Conservation (phyloP, 345 rosid species). For the Populus tremula region DNA sequence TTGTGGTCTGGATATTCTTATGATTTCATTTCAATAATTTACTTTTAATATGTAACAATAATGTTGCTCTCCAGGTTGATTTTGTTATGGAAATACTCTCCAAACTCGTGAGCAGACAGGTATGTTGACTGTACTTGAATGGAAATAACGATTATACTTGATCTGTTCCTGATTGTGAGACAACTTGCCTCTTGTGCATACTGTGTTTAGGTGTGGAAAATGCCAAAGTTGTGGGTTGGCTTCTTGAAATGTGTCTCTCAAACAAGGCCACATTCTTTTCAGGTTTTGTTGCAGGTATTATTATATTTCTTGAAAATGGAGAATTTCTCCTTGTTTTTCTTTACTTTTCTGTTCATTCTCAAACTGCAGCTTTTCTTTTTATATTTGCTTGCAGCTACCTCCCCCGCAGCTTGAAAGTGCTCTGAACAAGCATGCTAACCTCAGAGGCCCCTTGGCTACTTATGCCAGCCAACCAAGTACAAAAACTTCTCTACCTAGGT, state of each 20-base stretch:
- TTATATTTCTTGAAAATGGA: not conserved
- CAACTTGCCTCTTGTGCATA: not conserved
- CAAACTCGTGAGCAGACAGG: conserved; percentile 90
- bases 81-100: conserved; percentile 95
- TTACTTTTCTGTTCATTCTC: conserved; percentile 5
- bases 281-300: conserved; percentile 72
- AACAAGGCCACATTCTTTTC: conserved; percentile 90
- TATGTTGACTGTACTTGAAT: conserved; percentile 22
- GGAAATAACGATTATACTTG: conserved; percentile 3
- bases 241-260: conserved; percentile 93
- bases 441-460: conserved; percentile 65
- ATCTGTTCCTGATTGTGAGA: no score
- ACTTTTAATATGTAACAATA: not conserved
- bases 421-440: conserved; percentile 67
- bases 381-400: conserved; percentile 62
- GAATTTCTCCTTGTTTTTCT: not conserved
- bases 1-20: no score
- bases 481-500: conserved; percentile 74
- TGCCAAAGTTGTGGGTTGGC: conserved; percentile 97
- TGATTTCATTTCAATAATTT: no score
- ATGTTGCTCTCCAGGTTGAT: conserved; percentile 58
- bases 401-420: conserved; percentile 75
- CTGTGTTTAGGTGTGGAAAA: conserved; percentile 75
- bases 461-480: conserved; percentile 65
- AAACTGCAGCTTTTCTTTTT: conserved; percentile 7